phyloP scores from a whole-genome alignment of 306 rosid species.

The Ziziphus jujuba region DNA sequence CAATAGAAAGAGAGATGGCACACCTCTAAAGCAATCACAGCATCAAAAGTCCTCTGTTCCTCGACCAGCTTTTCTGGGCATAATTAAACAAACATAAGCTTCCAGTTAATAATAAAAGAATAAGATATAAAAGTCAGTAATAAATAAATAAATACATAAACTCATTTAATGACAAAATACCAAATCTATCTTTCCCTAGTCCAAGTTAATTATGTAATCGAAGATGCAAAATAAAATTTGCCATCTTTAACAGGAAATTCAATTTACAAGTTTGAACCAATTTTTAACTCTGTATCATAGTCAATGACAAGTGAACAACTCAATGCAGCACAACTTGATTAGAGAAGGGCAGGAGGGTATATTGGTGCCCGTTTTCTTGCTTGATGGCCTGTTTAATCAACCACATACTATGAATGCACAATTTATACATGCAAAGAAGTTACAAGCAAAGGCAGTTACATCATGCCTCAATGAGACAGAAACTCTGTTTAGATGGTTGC shows the following conservation, averaged over 20 bases:
- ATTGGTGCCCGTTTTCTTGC: too few relatives aligned
- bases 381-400: too few relatives aligned
- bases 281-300: too few relatives aligned
- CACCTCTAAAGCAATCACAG: conserved; percentile 88
- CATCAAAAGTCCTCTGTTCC: conserved; percentile 77
- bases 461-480: too few relatives aligned
- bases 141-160: conserved; percentile 1
- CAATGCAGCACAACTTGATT: background rate
- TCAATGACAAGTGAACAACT: background rate
- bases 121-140: background rate
- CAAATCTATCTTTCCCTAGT: background rate
- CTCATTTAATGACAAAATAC: background rate
- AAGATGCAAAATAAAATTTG: background rate
- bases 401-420: too few relatives aligned
- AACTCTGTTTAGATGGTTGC: too few relatives aligned
- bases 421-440: too few relatives aligned
- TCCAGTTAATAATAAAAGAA: background rate
- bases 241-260: background rate
- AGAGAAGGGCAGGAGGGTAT: background rate
- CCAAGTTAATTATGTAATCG: background rate
- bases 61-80: conserved; percentile 82
- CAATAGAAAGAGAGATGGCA: conserved; percentile 14
- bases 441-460: too few relatives aligned
- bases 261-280: background rate
- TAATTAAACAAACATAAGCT: conserved; percentile 8